Conservation (phyloP, 2,329 filamentous ascomycete genomes). For the Cryoendolithus antarcticus region DNA sequence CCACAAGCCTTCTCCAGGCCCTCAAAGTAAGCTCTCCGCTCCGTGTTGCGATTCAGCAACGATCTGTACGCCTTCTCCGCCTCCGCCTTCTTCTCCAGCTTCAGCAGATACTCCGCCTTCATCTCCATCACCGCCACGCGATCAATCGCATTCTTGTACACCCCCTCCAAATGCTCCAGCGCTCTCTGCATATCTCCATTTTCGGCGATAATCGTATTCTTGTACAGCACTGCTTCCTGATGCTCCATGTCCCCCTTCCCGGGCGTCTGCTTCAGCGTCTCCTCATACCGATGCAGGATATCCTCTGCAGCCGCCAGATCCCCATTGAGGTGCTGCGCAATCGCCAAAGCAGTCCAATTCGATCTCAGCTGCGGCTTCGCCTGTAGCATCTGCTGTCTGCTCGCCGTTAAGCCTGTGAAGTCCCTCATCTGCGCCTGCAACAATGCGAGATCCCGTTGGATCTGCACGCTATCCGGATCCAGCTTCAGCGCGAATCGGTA, state of each 20-base stretch:
- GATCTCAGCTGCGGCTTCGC: slow-evolving; percentile 69
- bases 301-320: slow-evolving; percentile 79
- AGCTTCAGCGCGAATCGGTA: slow-evolving; percentile 91
- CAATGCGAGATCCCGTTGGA: slow-evolving; percentile 83
- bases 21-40: slow-evolving; percentile 77
- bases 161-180: slow-evolving; percentile 69
- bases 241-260: slow-evolving; percentile 75
- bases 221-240: slow-evolving; percentile 88
- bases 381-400: slow-evolving; percentile 76
- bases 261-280: slow-evolving; percentile 73
- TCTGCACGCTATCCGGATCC: slow-evolving; percentile 88
- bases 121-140: slow-evolving; percentile 74
- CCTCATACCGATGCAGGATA: slow-evolving; percentile 82
- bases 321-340: slow-evolving; percentile 83
- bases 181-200: slow-evolving; percentile 71
- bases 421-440: slow-evolving; percentile 95
- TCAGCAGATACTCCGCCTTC: slow-evolving; percentile 70
- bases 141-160: slow-evolving; percentile 69
- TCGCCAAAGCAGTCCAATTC: slow-evolving; percentile 95
- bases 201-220: slow-evolving; percentile 88
- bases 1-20: slow-evolving; percentile 58
- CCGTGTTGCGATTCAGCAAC: slow-evolving; percentile 74
- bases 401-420: slow-evolving; percentile 85
- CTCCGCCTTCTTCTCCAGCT: slow-evolving; percentile 65
- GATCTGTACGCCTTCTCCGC: slow-evolving; percentile 70